Conservation (phyloP, 78 protist genomes). For the Dictyostelium capitatum region DNA sequence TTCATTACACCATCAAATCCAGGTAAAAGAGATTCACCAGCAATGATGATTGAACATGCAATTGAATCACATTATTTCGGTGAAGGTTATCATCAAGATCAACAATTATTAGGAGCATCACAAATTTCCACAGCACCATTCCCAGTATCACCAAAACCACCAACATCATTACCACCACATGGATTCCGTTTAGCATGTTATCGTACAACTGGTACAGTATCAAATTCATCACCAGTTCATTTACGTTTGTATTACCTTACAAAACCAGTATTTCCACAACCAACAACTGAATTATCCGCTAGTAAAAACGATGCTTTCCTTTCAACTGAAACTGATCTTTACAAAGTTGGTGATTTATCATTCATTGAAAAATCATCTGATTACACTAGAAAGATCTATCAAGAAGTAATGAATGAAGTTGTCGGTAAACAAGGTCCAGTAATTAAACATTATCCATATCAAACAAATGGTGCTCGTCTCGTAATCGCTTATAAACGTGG, state of each 20-base stretch:
- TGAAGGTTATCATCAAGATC: constrained; percentile 56
- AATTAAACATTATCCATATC: constrained; percentile 67
- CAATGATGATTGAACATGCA: constrained; percentile 61
- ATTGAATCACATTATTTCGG: constrained; percentile 69
- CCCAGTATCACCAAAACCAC: constrained; percentile 40
- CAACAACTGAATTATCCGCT: background rate
- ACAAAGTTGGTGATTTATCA: constrained; percentile 52
- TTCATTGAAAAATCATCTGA: constrained; percentile 62
- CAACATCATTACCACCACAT: constrained; percentile 29
- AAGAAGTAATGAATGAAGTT: constrained; percentile 69
- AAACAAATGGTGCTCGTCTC: constrained; percentile 61
- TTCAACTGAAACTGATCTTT: constrained; percentile 43
- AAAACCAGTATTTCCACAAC: constrained; percentile 50
- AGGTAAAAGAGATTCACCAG: constrained; percentile 74
- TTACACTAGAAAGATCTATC: constrained; percentile 50
- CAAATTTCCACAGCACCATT: background rate
- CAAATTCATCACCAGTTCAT: constrained; percentile 38
- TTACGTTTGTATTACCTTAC: constrained; percentile 62
- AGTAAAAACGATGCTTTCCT: background rate
- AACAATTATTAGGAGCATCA: background rate
- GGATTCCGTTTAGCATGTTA: constrained; percentile 78
- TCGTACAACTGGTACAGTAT: constrained; percentile 77
- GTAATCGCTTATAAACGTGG: constrained; percentile 69
- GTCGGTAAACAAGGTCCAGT: constrained; percentile 63
- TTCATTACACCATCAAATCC: constrained; percentile 69